phyloP scores from a whole-genome alignment of 176 grass and related monocot species.

The Zea luxurians region DNA sequence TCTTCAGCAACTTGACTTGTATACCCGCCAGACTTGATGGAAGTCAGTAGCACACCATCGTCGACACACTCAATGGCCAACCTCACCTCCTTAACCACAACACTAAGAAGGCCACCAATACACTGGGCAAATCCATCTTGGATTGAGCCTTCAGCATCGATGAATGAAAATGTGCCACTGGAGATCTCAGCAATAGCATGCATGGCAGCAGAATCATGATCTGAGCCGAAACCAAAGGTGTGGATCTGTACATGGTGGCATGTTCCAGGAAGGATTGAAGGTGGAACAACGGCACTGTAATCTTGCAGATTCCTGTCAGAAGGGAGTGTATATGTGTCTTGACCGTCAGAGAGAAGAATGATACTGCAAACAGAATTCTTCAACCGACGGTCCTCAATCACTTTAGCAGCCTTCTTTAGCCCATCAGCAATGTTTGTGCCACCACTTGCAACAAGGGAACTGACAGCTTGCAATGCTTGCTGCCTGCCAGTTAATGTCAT shows the following conservation, averaged over 20 bases:
- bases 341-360: conserved; percentile 90
- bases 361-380: conserved; percentile 87
- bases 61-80: conserved; percentile 56
- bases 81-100: conserved; percentile 65
- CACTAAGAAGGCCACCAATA: conserved; percentile 87
- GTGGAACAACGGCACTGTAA: conserved; percentile 58
- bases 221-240: conserved; percentile 77
- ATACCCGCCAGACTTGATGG: conserved; percentile 84
- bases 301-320: conserved; percentile 24
- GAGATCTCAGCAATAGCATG: conserved; percentile 68
- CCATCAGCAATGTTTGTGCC: conserved; percentile 94
- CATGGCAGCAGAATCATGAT: conserved; percentile 84
- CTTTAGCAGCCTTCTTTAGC: conserved; percentile 65
- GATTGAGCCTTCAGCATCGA: conserved; percentile 66
- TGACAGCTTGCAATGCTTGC: conserved; percentile 60
- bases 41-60: conserved; percentile 49
- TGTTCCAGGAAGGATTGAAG: conserved; percentile 57
- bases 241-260: conserved; percentile 63
- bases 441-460: conserved; percentile 61
- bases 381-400: conserved; percentile 59
- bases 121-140: conserved; percentile 94
- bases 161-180: conserved; percentile 83
- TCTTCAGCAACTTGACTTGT: conserved; percentile 42
- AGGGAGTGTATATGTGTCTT: conserved; percentile 62
- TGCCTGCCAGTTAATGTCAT: conserved; percentile 63